Conservation (phyloP, 2,329 filamentous ascomycete genomes). For the Aureobasidium uvarum region DNA sequence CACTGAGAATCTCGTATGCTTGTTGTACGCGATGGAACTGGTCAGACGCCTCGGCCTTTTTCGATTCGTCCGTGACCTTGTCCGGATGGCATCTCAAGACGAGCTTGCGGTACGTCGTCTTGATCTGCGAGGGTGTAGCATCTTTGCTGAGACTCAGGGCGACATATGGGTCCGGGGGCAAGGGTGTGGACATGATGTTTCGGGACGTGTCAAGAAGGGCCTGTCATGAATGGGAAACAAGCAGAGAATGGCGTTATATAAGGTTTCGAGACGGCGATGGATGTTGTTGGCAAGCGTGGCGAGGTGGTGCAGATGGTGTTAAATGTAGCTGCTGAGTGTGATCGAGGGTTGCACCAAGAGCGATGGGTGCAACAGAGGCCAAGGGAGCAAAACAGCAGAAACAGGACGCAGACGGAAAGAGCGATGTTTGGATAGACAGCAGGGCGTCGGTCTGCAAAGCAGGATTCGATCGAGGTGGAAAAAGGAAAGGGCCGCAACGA, state of each 20-base stretch:
- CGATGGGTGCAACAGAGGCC: slow-evolving; percentile 13
- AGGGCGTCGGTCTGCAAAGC: neutral
- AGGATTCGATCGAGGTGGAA: neutral
- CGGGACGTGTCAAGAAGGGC: neutral
- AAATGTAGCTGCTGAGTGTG: slow-evolving; percentile 16
- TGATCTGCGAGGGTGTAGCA: slow-evolving; percentile 77
- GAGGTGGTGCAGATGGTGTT: slow-evolving; percentile 1
- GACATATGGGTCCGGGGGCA: slow-evolving; percentile 74
- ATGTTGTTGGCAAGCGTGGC: slow-evolving; percentile 10
- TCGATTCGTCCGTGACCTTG: slow-evolving; percentile 57
- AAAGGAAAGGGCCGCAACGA: neutral
- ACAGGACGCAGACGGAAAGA: neutral
- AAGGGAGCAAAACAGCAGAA: slow-evolving; percentile 4
- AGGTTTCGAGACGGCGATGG: neutral
- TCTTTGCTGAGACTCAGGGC: slow-evolving; percentile 68
- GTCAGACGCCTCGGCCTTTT: slow-evolving; percentile 75
- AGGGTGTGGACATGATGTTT: slow-evolving; percentile 43
- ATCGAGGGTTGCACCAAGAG: slow-evolving; percentile 16
- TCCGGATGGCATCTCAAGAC: slow-evolving; percentile 76
- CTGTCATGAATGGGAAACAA: slow-evolving; percentile 1
- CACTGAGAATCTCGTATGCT: slow-evolving; percentile 85
- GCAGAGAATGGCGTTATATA: neutral
- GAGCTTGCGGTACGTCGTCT: slow-evolving; percentile 85
- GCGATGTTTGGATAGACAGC: neutral
- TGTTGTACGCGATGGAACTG: slow-evolving; percentile 92